Base-by-base conservation (phyloP, 2,329 filamentous ascomycete genomes). In the Thielaviopsis cerberus region DNA sequence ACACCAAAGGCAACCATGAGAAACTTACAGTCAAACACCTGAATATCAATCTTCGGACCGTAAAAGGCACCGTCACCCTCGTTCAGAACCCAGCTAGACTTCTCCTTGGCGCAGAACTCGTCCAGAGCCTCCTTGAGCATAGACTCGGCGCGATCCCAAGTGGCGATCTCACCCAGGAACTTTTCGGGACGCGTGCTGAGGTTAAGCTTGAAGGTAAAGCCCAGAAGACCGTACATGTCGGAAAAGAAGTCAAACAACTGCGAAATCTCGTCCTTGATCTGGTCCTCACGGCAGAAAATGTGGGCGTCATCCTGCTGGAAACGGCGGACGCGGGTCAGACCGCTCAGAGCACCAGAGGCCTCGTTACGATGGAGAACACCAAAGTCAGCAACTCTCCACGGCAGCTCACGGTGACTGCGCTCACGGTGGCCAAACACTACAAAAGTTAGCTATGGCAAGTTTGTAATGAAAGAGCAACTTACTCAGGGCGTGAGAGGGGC, bases 281-380 rank as follows among this genome's bases (percentile, higher is more conserved):
- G 88, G 61, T 88, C 84, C 64, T 88, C 80, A 24, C 83, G 83
- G 72, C 90, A 96, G 77, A 98, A 95, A 64, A 96, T 92, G 69
- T 98, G 92, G 2, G 86, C 87, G 69, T 98, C 92, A 66, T 98
- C 92, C 72, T 97, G 91, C 69, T 92, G 86, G 75, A 98, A 97
- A 64, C 90, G 82, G 54, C 92, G 83, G 11, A 97, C 91, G 69
- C 92, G 82, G 2, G 92, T 97, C 62, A 98, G 76, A 34, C 92
- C 92, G 52, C 83, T 87, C 51, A 98, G 76, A 4, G 92, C 91
- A 57, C 92, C 92, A 1, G 89, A 96, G 34, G 90, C 84, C 71
- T 98, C 92, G 68, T 98, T 97, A 59, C 92, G 81, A 73, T 98
- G 92, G 56, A 98, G 76, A 25, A 94, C 87, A 69, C 91, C 91